Conservation (phyloP, 352 stramenopile species). For the Pythium phragmitis region DNA sequence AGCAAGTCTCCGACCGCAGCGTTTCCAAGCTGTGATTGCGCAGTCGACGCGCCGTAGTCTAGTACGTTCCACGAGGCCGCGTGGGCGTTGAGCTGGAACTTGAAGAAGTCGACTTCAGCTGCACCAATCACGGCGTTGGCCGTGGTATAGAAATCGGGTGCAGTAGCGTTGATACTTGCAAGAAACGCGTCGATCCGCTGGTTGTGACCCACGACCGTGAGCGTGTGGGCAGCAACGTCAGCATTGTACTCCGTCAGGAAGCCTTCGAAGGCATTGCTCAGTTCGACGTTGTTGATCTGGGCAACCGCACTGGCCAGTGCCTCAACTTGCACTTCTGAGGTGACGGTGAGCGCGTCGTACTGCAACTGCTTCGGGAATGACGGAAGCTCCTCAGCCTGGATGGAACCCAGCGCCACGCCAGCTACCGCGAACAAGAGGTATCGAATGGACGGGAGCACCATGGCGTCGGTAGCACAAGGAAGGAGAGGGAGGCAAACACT, state of each 20-base stretch:
- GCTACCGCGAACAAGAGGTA: not conserved
- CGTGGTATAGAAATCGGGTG: not conserved
- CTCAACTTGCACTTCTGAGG: conserved; percentile 17
- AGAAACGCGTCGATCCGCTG: conserved; percentile 8
- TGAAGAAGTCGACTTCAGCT: conserved; percentile 13
- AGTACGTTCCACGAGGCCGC: conserved; percentile 14
- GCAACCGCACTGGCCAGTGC: conserved; percentile 4
- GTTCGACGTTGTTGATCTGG: not conserved
- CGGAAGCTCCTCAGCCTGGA: not conserved
- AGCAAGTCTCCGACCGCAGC: not conserved
- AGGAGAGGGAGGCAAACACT: not conserved
- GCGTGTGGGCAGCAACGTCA: not conserved
- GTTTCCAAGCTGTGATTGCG: not conserved
- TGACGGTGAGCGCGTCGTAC: conserved; percentile 13
- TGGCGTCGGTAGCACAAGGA: not conserved
- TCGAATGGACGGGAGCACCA: conserved; percentile 6
- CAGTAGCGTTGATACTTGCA: not conserved
- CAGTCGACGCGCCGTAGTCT: not conserved
- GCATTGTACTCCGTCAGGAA: not conserved
- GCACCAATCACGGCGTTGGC: not conserved
- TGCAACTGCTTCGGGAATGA: conserved; percentile 2
- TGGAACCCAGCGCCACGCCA: not conserved
- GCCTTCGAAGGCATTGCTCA: not conserved
- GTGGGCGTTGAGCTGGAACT: conserved; percentile 6
- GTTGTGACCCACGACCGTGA: conserved; percentile 7